These are phyloP conservation scores for Discostella stelligeroides DNA, from an alignment of 108 stramenopile genomes.

Conservation along the genomic window DNA sequence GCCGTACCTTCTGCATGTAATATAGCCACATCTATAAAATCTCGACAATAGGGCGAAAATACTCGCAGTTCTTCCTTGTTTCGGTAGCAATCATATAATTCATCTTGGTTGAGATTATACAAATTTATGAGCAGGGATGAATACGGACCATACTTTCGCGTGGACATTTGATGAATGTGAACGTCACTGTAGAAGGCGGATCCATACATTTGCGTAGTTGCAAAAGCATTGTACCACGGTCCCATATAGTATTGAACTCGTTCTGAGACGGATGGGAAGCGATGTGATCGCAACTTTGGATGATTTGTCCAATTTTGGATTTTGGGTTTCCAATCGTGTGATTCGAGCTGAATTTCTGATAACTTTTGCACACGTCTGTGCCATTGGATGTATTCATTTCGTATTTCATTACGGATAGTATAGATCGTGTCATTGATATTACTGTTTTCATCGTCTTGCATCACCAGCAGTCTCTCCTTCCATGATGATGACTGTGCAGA, in stretches of 20 bases:
- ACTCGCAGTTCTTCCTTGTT: conserved; percentile 38
- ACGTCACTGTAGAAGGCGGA: conserved; percentile 30
- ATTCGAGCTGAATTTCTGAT: conserved; percentile 28
- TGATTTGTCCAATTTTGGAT: conserved; percentile 38
- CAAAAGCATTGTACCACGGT: conserved; percentile 30
- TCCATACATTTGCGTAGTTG: conserved; percentile 39
- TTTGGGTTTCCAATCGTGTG: conserved; percentile 27
- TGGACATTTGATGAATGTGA: conserved; percentile 41
- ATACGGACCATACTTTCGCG: conserved; percentile 42
- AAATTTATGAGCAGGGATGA: conserved; percentile 41
- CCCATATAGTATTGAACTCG: conserved; percentile 53
- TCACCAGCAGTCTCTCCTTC: too few relatives aligned
- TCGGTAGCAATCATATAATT: conserved; percentile 30
- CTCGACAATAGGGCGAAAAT: conserved; percentile 45
- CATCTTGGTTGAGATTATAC: conserved; percentile 33
- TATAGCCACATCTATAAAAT: conserved; percentile 51
- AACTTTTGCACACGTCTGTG: conserved; percentile 30
- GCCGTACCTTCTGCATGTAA: conserved; percentile 42
- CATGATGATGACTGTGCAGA: too few relatives aligned
- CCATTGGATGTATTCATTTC: conserved; percentile 40
- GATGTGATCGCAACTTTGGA: conserved; percentile 22
- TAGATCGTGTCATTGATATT: background rate
- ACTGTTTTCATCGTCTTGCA: too few relatives aligned
- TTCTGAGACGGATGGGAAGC: conserved; percentile 39
- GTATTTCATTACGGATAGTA: conserved; percentile 18